Evolutionary conservation across 768 basidiomycete genomes (phyloP).

Genomic region (button mushroom (Agaricus bisporus)): DNA sequence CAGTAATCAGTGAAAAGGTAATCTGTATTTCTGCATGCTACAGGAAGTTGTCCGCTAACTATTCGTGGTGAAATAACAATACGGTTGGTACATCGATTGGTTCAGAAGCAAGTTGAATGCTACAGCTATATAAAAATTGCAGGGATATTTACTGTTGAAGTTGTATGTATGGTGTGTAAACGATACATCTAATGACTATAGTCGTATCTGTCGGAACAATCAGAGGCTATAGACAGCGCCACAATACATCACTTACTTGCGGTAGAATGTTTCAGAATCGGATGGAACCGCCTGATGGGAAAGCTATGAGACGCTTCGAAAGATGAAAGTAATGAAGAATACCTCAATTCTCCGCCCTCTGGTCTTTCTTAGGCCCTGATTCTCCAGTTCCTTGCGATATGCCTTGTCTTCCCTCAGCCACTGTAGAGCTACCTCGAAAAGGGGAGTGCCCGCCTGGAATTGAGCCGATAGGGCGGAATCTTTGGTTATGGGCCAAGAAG

Average conservation of each 20-base stretch:
- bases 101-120: not conserved
- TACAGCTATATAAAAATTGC: not conserved
- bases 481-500: slow-evolving; percentile 58
- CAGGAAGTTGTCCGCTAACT: too few relatives aligned
- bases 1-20: too few relatives aligned
- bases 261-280: slow-evolving; percentile 83
- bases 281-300: slow-evolving; percentile 46
- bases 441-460: slow-evolving; percentile 22
- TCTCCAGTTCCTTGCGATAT: slow-evolving; percentile 52
- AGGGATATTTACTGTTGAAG: not conserved
- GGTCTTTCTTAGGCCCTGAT: slow-evolving; percentile 42
- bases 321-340: slow-evolving; percentile 12
- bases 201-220: slow-evolving; percentile 28
- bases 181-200: slow-evolving; percentile 29
- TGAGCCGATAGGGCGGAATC: slow-evolving; percentile 15
- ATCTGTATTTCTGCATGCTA: too few relatives aligned
- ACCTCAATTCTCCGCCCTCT: slow-evolving; percentile 56
- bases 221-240: not conserved
- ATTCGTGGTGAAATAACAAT: not conserved
- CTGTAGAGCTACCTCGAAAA: slow-evolving; percentile 72
- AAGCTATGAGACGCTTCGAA: slow-evolving; percentile 6
- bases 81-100: not conserved
- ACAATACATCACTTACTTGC: slow-evolving; percentile 50
- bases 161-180: not conserved
- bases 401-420: slow-evolving; percentile 88